Percentiles rank a stretch among this genome's conserved stretches.
These are phyloP conservation scores for Curvularia sp. DNA, from an alignment of 2,329 filamentous ascomycete species.

Conservation along the genomic window DNA sequence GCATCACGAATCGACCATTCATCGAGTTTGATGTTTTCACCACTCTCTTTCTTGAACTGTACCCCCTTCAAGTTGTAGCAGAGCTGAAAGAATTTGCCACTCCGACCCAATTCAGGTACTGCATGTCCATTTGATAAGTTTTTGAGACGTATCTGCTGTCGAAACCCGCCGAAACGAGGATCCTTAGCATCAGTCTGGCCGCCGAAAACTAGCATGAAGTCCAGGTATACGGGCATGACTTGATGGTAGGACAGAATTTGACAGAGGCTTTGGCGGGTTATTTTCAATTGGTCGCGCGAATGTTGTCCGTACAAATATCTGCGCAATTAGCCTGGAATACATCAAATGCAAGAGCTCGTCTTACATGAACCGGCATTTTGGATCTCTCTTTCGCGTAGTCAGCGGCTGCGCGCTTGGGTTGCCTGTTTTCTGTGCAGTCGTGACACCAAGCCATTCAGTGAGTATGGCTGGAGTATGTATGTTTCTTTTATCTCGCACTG, in stretches of 20 bases:
- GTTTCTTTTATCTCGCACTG: conserved; percentile 18
- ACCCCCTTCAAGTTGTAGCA: conserved; percentile 48
- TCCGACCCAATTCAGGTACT: conserved; percentile 39
- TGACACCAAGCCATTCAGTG: conserved; percentile 19
- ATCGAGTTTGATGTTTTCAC: conserved; percentile 18
- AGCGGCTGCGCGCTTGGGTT: conserved; percentile 7
- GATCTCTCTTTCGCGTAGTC: conserved; percentile 21
- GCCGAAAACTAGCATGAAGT: conserved; percentile 52
- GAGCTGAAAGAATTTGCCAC: conserved; percentile 48
- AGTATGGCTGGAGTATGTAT: conserved; percentile 20
- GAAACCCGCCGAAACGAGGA: conserved; percentile 49
- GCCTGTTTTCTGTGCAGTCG: neutral
- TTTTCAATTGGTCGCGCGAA: conserved; percentile 25
- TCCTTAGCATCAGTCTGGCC: conserved; percentile 39
- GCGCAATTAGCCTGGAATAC: neutral
- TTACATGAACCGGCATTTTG: conserved; percentile 37
- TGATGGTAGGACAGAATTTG: conserved; percentile 44
- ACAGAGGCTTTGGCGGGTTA: conserved; percentile 23
- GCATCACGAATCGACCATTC: conserved; percentile 51
- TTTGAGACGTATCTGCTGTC: conserved; percentile 39
- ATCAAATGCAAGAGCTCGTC: neutral
- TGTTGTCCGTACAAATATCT: conserved; percentile 30
- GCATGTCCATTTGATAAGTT: conserved; percentile 14
- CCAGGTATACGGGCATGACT: conserved; percentile 52
- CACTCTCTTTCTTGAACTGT: conserved; percentile 13